These are phyloP conservation scores for Pythium rhizo-oryzae DNA, from an alignment of 352 stramenopile species.

Conservation along the genomic window DNA sequence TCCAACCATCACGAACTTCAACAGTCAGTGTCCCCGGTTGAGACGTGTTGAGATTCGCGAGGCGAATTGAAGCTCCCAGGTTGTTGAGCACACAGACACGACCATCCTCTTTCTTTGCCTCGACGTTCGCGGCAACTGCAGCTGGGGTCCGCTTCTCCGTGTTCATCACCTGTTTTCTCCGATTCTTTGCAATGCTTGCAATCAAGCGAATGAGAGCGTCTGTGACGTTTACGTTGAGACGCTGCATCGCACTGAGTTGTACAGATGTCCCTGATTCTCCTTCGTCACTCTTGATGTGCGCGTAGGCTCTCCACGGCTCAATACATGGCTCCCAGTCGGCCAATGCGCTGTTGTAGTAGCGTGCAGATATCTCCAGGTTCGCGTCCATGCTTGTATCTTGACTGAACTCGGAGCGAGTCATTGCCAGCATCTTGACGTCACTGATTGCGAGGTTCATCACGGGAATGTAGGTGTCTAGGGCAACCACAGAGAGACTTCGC, in stretches of 20 bases:
- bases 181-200: constrained; percentile 79
- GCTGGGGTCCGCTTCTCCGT: constrained; percentile 77
- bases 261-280: constrained; percentile 61
- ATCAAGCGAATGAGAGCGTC: constrained; percentile 81
- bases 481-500: constrained; percentile 84
- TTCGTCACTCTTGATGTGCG: constrained; percentile 59
- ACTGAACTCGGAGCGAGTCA: constrained; percentile 73
- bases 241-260: constrained; percentile 81
- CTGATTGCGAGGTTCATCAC: constrained; percentile 89
- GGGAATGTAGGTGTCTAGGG: constrained; percentile 89
- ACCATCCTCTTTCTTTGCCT: constrained; percentile 84
- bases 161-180: constrained; percentile 71
- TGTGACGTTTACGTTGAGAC: constrained; percentile 88
- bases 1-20: constrained; percentile 87
- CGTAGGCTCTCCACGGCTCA: constrained; percentile 82
- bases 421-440: constrained; percentile 77
- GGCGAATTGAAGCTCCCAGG: constrained; percentile 82
- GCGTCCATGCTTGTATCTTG: constrained; percentile 70
- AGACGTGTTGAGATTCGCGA: constrained; percentile 89
- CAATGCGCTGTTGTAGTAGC: constrained; percentile 89
- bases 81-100: constrained; percentile 90
- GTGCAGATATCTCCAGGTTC: constrained; percentile 77
- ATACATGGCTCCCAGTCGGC: constrained; percentile 90
- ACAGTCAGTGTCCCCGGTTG: constrained; percentile 78
- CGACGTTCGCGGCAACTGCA: constrained; percentile 73